Evolutionary conservation across 2,329 filamentous ascomycete species (phyloP).

Genomic region (Penicillium griseofulvum): DNA sequence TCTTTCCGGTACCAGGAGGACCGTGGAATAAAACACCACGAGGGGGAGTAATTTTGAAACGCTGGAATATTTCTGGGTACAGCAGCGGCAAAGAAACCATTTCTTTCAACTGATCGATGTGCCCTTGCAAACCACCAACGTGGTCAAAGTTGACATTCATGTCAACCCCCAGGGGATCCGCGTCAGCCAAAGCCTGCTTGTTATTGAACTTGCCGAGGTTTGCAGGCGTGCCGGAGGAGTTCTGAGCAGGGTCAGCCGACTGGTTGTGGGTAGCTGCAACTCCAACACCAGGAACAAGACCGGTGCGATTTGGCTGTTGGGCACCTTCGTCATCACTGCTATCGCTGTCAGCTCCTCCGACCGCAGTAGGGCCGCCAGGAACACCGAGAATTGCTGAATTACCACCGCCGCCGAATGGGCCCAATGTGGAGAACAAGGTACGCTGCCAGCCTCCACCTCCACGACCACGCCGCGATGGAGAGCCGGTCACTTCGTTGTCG

Average conservation of each 20-base stretch:
- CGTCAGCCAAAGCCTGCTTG: constrained; percentile 85
- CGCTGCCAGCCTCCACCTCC: constrained; percentile 67
- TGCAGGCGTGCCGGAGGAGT: constrained; percentile 63
- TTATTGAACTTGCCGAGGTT: constrained; percentile 94
- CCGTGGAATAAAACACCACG: constrained; percentile 95
- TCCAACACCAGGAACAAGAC: constrained; percentile 57
- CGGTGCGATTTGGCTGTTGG: constrained; percentile 60
- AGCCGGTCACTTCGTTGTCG: constrained; percentile 62
- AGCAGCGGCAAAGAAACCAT: constrained; percentile 95
- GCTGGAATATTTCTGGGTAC: constrained; percentile 89
- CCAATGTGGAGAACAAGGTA: constrained; percentile 81
- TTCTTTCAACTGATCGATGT: constrained; percentile 96
- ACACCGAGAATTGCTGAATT: constrained; percentile 69
- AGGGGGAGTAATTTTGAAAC: constrained; percentile 89
- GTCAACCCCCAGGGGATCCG: constrained; percentile 91
- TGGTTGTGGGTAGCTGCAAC: constrained; percentile 53
- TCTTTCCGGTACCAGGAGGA: constrained; percentile 96
- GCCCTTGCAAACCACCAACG: constrained; percentile 85
- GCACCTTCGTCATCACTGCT: constrained; percentile 91
- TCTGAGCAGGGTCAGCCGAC: constrained; percentile 55
- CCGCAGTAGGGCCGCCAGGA: constrained; percentile 65
- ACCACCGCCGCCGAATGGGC: constrained; percentile 84
- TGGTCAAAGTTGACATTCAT: constrained; percentile 90
- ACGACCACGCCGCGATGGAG: constrained; percentile 66
- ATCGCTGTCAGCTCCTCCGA: constrained; percentile 83